A percentile compares a stretch with the other conserved stretches of the same genome.
phyloP scores from a whole-genome alignment of 1,284 basidiomycete species.

The Leccinum variabile region DNA sequence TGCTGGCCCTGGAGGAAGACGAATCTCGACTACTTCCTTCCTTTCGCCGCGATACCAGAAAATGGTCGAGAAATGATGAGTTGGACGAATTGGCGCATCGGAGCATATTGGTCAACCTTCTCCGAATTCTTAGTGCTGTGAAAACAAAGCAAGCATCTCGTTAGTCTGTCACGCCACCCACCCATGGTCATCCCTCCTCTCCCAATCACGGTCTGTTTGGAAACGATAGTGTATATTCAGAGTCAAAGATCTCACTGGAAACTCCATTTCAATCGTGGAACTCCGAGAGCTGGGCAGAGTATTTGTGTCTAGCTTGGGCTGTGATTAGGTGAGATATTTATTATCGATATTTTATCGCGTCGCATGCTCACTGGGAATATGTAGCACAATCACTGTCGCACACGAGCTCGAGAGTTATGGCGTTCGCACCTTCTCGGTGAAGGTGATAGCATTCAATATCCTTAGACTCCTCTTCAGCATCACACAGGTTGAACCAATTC shows the following conservation, averaged over 20 bases:
- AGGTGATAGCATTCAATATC: constrained; percentile 99
- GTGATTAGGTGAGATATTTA: constrained; percentile 79
- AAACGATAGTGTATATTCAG: constrained; percentile 69
- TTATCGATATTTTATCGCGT: not conserved
- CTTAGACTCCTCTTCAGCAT: constrained; percentile 99
- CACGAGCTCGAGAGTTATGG: constrained; percentile 93
- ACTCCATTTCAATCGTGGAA: constrained; percentile 98
- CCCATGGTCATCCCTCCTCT: constrained; percentile 94
- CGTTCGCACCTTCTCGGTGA: constrained; percentile 96
- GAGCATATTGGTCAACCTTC: constrained; percentile 72
- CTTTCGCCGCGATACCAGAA: too few relatives aligned
- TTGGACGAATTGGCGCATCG: too few relatives aligned
- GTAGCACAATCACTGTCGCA: constrained; percentile 87
- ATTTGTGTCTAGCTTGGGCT: constrained; percentile 95
- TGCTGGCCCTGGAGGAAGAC: too few relatives aligned
- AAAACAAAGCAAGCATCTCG: constrained; percentile 98
- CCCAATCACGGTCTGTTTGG: constrained; percentile 98
- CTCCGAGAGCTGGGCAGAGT: constrained; percentile 98
- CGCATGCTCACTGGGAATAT: constrained; percentile 17
- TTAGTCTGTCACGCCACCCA: constrained; percentile 95
- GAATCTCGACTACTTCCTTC: too few relatives aligned
- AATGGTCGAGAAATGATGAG: too few relatives aligned
- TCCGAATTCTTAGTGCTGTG: constrained; percentile 94
- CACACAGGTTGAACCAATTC: constrained; percentile 99
- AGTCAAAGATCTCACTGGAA: constrained; percentile 97